Percentiles rank a stretch among this genome's conserved stretches.
Conservation (phyloP, 2,329 filamentous ascomycete genomes). For the Cytospora paraplurivora region DNA sequence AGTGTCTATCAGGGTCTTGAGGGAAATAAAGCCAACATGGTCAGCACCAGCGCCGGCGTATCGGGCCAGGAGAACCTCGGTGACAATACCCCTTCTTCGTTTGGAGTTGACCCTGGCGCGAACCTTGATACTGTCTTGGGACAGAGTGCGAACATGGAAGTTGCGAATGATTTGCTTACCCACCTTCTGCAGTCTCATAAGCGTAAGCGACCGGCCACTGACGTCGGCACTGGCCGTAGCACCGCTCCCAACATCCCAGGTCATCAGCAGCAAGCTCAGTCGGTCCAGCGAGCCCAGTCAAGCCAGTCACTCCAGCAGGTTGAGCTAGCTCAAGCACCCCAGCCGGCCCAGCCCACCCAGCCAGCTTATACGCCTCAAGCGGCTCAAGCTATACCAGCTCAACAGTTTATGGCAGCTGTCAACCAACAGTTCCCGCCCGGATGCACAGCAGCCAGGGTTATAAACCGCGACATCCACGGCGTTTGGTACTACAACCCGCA, state of each 20-base stretch:
- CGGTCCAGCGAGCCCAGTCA: no score
- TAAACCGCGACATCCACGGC: neutral
- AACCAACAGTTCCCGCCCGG: neutral
- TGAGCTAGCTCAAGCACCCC: no score
- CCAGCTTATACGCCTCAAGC: no score
- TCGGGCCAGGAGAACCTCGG: neutral
- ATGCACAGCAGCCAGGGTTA: neutral
- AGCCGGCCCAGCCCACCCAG: no score
- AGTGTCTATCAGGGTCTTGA: neutral
- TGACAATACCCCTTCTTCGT: neutral
- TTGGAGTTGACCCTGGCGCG: neutral
- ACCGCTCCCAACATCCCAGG: neutral
- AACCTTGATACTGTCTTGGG: neutral
- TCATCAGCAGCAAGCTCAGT: neutral
- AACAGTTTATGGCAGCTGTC: neutral
- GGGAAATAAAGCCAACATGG: neutral
- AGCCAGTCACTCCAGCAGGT: no score
- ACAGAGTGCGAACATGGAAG: neutral
- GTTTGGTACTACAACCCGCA: conserved; percentile 21
- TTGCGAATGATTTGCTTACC: neutral
- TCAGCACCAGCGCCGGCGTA: neutral
- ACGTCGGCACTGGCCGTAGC: neutral
- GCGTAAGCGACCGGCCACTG: neutral
- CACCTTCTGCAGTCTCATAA: conserved; percentile 7
- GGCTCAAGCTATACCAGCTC: no score